Evolutionary conservation across 1,284 basidiomycete species (phyloP).

Genomic region (Rhodotorula sp.): DNA sequence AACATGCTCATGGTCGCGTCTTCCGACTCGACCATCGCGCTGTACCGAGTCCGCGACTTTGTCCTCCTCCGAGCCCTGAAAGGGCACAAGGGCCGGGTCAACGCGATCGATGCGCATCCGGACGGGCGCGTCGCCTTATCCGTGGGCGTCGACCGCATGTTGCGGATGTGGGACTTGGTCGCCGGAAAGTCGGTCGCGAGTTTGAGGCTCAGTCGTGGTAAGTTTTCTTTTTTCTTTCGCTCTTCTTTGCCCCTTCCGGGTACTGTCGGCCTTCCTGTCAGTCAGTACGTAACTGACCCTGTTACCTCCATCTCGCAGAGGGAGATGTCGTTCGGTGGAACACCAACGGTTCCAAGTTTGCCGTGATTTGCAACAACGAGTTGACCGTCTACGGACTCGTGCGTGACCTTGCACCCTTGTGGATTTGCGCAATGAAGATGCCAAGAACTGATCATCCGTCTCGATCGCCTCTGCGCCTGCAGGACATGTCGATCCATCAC

Average conservation of each 20-base stretch:
- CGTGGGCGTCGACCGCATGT: slow-evolving; percentile 82
- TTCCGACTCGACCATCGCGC: slow-evolving; percentile 70
- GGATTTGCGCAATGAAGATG: too few species aligned
- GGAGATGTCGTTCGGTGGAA: slow-evolving; percentile 85
- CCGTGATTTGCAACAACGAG: slow-evolving; percentile 66
- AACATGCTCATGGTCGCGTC: slow-evolving; percentile 80
- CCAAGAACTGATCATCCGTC: not conserved
- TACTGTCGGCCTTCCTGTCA: too few species aligned
- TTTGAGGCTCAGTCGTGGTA: slow-evolving; percentile 80
- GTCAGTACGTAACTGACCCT: too few species aligned
- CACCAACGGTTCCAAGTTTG: slow-evolving; percentile 67
- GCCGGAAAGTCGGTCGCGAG: slow-evolving; percentile 84
- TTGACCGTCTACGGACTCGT: slow-evolving; percentile 78
- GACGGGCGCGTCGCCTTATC: slow-evolving; percentile 85
- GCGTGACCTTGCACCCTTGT: slow-evolving; percentile 41
- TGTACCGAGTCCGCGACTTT: slow-evolving; percentile 94
- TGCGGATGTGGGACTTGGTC: slow-evolving; percentile 99
- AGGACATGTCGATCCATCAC: slow-evolving; percentile 71
- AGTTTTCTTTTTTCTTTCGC: slow-evolving; percentile 28
- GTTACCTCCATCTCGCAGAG: slow-evolving; percentile 55
- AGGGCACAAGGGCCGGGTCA: slow-evolving; percentile 90
- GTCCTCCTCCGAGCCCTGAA: slow-evolving; percentile 78
- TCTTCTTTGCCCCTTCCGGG: not conserved
- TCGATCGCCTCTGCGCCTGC: not conserved
- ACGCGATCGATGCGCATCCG: slow-evolving; percentile 85